Conservation (phyloP, 768 basidiomycete genomes). For the Tricholoma flavovirens region DNA sequence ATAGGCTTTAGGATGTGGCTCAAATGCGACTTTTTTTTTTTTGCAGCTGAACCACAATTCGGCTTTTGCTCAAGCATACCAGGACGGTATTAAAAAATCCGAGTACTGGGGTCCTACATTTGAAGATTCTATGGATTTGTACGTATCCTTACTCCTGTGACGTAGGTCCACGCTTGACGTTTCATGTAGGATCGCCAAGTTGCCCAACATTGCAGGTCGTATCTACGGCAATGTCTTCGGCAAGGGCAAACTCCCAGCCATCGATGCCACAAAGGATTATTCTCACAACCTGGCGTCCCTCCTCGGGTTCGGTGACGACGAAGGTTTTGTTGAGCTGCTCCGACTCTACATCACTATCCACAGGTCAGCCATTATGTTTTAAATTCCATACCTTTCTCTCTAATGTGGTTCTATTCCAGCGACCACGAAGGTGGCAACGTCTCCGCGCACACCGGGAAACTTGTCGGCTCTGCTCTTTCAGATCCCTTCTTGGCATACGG, state of each 20-base stretch:
- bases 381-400: background rate
- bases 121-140: constrained; percentile 88
- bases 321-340: constrained; percentile 88
- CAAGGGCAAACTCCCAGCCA: constrained; percentile 78
- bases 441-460: constrained; percentile 89
- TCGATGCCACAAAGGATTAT: constrained; percentile 83
- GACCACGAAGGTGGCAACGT: constrained; percentile 99
- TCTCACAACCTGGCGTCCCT: constrained; percentile 85
- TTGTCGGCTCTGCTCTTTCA: constrained; percentile 92
- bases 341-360: constrained; percentile 97
- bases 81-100: constrained; percentile 85
- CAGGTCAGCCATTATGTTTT: constrained; percentile 40
- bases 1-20: constrained; percentile 1
- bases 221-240: constrained; percentile 88
- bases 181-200: constrained; percentile 79
- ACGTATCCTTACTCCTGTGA: constrained; percentile 13
- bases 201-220: constrained; percentile 93
- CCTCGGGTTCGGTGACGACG: constrained; percentile 87
- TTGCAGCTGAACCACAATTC: constrained; percentile 87
- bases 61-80: constrained; percentile 93
- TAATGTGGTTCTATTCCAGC: constrained; percentile 26
- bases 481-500: constrained; percentile 95
- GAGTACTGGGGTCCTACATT: constrained; percentile 97
- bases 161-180: constrained; percentile 1
- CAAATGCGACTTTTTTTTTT: constrained; percentile 3